Conservation (phyloP, 2,329 filamentous ascomycete species). For the Alternaria tenuissima region DNA sequence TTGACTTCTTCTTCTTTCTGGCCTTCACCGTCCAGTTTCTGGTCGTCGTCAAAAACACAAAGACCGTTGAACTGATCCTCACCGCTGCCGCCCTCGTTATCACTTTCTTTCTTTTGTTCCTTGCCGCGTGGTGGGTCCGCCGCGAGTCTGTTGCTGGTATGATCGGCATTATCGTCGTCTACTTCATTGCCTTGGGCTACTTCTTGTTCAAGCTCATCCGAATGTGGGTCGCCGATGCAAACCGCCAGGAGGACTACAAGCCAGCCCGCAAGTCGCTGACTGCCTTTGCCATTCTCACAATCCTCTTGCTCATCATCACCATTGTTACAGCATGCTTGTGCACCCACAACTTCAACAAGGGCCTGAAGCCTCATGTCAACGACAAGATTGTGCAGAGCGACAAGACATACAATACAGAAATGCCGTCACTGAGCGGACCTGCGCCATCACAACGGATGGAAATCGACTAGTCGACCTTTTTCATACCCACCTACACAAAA, state of each 20-base stretch:
- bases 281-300: constrained; percentile 92
- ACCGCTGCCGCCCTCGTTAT: constrained; percentile 91
- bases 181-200: constrained; percentile 88
- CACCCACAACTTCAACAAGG: constrained; percentile 88
- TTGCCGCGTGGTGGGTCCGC: constrained; percentile 84
- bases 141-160: constrained; percentile 84
- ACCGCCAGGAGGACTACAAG: constrained; percentile 66
- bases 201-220: constrained; percentile 98
- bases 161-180: constrained; percentile 79
- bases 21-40: constrained; percentile 98
- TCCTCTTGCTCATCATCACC: constrained; percentile 85
- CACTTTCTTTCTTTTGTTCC: constrained; percentile 86
- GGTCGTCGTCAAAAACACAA: constrained; percentile 78
- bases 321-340: constrained; percentile 88
- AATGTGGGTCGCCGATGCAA: constrained; percentile 76
- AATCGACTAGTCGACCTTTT: constrained; percentile 44
- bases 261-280: constrained; percentile 87
- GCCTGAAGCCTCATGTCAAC: constrained; percentile 85
- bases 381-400: constrained; percentile 61
- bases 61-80: constrained; percentile 79
- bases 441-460: constrained; percentile 55
- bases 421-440: constrained; percentile 58
- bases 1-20: constrained; percentile 99
- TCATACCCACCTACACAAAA: constrained; percentile 22
- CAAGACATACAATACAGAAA: constrained; percentile 60